phyloP scores from a whole-genome alignment of 306 rosid genomes.

The Sophora flavescens region DNA sequence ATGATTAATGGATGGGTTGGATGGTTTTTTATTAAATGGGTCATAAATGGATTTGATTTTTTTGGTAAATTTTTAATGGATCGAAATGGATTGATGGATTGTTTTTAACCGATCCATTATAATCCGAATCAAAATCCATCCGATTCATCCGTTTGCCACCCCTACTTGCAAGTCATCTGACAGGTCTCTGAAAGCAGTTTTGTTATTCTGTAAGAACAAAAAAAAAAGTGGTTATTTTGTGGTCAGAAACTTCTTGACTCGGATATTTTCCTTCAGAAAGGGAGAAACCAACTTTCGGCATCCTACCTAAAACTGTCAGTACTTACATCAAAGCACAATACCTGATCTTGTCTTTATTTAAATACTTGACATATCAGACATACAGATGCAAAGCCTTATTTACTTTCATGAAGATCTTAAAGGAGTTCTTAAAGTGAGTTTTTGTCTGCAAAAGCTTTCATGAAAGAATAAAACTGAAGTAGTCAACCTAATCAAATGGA shows the following conservation, averaged over 20 bases:
- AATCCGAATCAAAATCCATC: no score
- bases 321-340: background rate
- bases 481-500: background rate
- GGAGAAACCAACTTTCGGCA: background rate
- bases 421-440: background rate
- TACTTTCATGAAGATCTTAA: background rate
- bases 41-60: no score
- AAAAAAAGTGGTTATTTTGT: conserved; percentile 1
- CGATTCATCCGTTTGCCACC: no score
- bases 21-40: no score
- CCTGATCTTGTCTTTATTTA: conserved; percentile 14
- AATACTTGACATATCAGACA: conserved; percentile 5
- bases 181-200: conserved; percentile 12
- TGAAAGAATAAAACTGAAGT: conserved; percentile 1
- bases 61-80: no score
- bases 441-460: conserved; percentile 6
- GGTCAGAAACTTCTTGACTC: background rate
- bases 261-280: background rate
- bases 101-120: no score
- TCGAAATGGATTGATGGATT: no score
- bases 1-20: no score
- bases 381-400: background rate
- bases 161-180: conserved; percentile 41
- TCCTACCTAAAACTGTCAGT: background rate
- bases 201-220: conserved; percentile 6